Evolutionary conservation across 768 basidiomycete species (phyloP), one percentile per base, ranked within the genome.

Genomic region (Boletus edulis): DNA sequence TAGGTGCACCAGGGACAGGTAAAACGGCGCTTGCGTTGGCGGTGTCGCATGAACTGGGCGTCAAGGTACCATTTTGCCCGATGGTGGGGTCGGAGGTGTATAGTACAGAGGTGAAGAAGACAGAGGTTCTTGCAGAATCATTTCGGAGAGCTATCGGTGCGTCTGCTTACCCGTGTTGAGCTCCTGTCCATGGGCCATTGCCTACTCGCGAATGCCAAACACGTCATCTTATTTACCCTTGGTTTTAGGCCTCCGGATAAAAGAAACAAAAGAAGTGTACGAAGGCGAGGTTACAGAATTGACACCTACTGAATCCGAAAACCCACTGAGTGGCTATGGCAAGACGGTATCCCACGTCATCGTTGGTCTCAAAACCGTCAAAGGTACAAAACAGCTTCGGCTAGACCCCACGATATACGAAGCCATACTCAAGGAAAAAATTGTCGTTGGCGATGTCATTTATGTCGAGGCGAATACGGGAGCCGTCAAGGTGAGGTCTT

Each of bases 41-140:
- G 0, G 83, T 98, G 27, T 88, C 94, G 7, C 95, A 98, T 56
- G 97, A 98, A 64, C 81, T 99, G 0, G 97, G 97, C 0, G 75
- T 82, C 20, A 97, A 97, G 65, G 95, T 98, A 1, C 97, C 97
- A 0, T 98, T 99, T 69, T 98, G 96, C 70, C 94, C 94, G 5
- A 98, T 98, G 93, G 97, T 98, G 41, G 97, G 97, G 0, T 89
- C 87, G 18, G 97, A 99, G 73, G 97, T 98, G 57, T 98, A 97
- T 68, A 91, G 29, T 29, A 29, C 29, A 29, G 29, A 29, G 72
- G 94, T 99, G 53, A 98, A 98, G 78, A 99, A 99, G 81, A 98
- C 97, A 2, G 97, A 98, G 68, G 95, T 98, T 5, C 76, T 99
- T 18, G 93, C 94, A 46, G 96, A 98, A 72, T 84, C 87, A 37